Evolutionary conservation across 768 basidiomycete genomes (phyloP).

Genomic region (Paxillus rubicundulus): DNA sequence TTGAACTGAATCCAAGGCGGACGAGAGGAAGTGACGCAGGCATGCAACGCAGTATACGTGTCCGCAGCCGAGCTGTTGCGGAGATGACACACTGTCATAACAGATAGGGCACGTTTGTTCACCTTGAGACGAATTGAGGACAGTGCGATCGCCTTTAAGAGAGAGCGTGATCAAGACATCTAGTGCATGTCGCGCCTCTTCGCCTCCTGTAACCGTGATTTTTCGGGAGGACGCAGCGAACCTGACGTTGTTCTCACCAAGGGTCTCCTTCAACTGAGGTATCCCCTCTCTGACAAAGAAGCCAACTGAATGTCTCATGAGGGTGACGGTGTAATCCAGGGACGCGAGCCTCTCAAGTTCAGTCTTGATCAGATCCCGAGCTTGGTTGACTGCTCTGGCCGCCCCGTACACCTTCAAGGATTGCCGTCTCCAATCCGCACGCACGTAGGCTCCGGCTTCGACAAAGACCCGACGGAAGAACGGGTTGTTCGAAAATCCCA

Average conservation of each 20-base stretch:
- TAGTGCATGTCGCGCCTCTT: slow-evolving; percentile 50
- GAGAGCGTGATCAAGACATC: slow-evolving; percentile 44
- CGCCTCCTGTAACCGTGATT: slow-evolving; percentile 54
- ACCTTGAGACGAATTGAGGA: slow-evolving; percentile 2
- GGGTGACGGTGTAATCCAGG: slow-evolving; percentile 39
- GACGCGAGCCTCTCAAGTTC: slow-evolving; percentile 49
- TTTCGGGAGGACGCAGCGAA: slow-evolving; percentile 42
- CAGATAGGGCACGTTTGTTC: slow-evolving; percentile 51
- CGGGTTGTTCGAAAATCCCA: slow-evolving; percentile 24
- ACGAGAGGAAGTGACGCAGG: slow-evolving; percentile 52
- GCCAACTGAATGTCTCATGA: slow-evolving; percentile 41
- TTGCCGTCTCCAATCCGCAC: slow-evolving; percentile 44
- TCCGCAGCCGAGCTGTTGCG: slow-evolving; percentile 53
- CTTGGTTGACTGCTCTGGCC: slow-evolving; percentile 36
- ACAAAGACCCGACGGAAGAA: slow-evolving; percentile 37
- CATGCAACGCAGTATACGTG: slow-evolving; percentile 68
- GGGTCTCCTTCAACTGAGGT: slow-evolving; percentile 45
- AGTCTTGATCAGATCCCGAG: slow-evolving; percentile 42
- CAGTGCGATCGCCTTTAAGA: slow-evolving; percentile 16
- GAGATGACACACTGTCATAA: slow-evolving; percentile 42
- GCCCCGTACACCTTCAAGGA: slow-evolving; percentile 48
- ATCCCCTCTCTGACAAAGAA: slow-evolving; percentile 54
- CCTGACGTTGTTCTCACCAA: slow-evolving; percentile 53
- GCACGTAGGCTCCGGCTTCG: slow-evolving; percentile 42
- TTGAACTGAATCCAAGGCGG: slow-evolving; percentile 50